Evolutionary conservation across 1,139 yeast genomes (phyloP).

Genomic region (Yamadazyma sp.): DNA sequence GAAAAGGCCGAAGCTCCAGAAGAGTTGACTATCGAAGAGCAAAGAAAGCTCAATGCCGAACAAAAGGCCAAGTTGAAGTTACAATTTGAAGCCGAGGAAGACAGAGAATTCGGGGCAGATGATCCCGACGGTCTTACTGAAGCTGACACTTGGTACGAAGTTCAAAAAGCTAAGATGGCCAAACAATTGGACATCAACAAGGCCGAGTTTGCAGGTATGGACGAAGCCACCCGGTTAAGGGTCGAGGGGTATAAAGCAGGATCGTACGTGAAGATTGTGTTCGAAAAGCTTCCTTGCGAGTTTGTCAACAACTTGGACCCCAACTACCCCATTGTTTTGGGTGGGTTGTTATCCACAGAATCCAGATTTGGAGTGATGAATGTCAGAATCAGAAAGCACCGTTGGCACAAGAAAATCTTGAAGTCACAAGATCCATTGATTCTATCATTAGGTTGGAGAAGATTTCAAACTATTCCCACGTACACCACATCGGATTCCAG

Average conservation of each 20-base stretch:
- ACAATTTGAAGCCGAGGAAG: slow-evolving; percentile 92
- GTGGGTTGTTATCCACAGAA: slow-evolving; percentile 89
- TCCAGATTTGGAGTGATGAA: slow-evolving; percentile 91
- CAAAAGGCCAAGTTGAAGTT: slow-evolving; percentile 84
- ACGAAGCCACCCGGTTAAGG: slow-evolving; percentile 67
- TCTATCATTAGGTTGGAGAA: slow-evolving; percentile 94
- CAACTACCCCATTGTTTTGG: slow-evolving; percentile 78
- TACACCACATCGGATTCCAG: slow-evolving; percentile 97
- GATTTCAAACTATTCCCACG: slow-evolving; percentile 94
- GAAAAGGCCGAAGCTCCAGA: slow-evolving; percentile 40
- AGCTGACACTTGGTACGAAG: slow-evolving; percentile 95
- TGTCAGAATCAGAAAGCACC: slow-evolving; percentile 93
- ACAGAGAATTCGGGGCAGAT: slow-evolving; percentile 69
- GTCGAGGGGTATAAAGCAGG: slow-evolving; percentile 96
- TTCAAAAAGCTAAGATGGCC: slow-evolving; percentile 95
- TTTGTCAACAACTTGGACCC: slow-evolving; percentile 87
- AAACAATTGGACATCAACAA: slow-evolving; percentile 94
- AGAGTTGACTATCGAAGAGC: slow-evolving; percentile 59
- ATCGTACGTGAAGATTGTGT: slow-evolving; percentile 86
- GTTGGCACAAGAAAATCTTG: slow-evolving; percentile 97
- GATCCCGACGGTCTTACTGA: slow-evolving; percentile 74
- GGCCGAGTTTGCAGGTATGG: slow-evolving; percentile 73
- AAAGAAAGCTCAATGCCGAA: slow-evolving; percentile 78
- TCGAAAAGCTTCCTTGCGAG: slow-evolving; percentile 85
- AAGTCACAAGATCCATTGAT: slow-evolving; percentile 96